Evolutionary conservation across 352 stramenopile species (phyloP).

Genomic region (Phytophthora megakarya): DNA sequence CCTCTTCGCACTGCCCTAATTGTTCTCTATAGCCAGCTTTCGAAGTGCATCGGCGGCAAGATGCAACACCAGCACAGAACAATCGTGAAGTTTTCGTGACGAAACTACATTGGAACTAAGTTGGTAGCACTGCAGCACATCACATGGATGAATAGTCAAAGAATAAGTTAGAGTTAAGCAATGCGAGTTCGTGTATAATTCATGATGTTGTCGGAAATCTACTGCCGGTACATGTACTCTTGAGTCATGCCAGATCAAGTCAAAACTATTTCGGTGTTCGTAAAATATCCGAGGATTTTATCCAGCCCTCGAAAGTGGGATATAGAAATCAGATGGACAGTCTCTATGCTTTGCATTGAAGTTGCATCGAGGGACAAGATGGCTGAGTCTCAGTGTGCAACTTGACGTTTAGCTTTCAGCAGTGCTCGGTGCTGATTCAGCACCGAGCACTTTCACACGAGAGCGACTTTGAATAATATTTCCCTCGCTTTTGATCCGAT

Average conservation of each 20-base stretch:
- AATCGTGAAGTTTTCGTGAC: too few relatives aligned
- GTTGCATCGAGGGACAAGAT: not conserved
- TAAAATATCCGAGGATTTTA: not conserved
- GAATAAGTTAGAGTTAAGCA: too few relatives aligned
- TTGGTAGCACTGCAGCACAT: too few relatives aligned
- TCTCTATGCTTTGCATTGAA: constrained; percentile 9
- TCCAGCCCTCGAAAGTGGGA: not conserved
- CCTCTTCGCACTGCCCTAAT: not conserved
- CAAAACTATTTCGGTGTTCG: constrained; percentile 6
- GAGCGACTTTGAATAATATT: too few relatives aligned
- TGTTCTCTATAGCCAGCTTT: constrained; percentile 7
- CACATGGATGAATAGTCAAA: too few relatives aligned
- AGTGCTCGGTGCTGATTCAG: too few relatives aligned
- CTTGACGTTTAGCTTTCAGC: not conserved
- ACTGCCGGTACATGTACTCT: too few relatives aligned
- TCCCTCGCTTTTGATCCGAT: too few relatives aligned
- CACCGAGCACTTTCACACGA: too few relatives aligned
- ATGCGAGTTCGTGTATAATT: too few relatives aligned
- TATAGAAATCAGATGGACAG: constrained; percentile 5
- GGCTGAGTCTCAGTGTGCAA: not conserved
- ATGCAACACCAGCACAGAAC: constrained; percentile 17
- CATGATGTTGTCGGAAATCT: not conserved
- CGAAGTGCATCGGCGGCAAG: constrained; percentile 11
- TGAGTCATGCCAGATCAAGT: too few relatives aligned
- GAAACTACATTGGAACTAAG: too few relatives aligned